Evolutionary conservation across 768 basidiomycete genomes (phyloP), one percentile per base, ranked within the genome.

Genomic region (Rhodotorula babjevae): DNA sequence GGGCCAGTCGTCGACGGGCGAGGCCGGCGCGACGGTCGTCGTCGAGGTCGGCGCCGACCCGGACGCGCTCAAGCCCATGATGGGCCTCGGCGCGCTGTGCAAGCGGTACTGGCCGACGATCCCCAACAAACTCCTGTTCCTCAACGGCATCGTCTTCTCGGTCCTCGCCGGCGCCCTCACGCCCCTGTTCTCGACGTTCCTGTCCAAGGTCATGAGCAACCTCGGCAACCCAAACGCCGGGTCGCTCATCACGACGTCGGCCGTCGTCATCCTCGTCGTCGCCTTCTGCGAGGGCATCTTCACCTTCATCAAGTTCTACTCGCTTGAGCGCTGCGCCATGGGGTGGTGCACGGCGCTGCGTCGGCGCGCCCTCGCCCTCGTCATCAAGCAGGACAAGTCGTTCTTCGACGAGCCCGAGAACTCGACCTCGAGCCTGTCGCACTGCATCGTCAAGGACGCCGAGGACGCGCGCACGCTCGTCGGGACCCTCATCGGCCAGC

Each of bases 111-210:
- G 71, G 71, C 53, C 61, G 1, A 76, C 74, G 46, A 72, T 72
- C 65, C 93, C 93, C 0, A 80, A 85, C 79, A 96, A 94, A 78
- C 83, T 84, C 9, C 73, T 91, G 56, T 80, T 96, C 70, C 77
- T 87, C 79, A 42, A 90, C 64, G 93, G 93, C 27, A 83, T 95
- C 36, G 5, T 87, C 68, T 78, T 86, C n/a, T 88, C 89, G 68
- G 73, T 92, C 55, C 80, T 86, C 65, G 89, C 87, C 75, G 95
- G 96, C 31, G 85, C 90, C 7, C 87, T 90, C 84, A 96, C 93
- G 0, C 95, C 96, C 6, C 69, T 97, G 58, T 99, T 97, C 84
- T 93, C 95, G 3, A 92, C 85, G 83, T 85, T 93, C 74, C 87
- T 96, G 77, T 90, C 92, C 16, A 85, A 85, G 15, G 85, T 98